A percentile compares a stretch with the other conserved stretches of the same genome.
Conservation (phyloP, 1,284 basidiomycete species). For the Ustilago bromivora region DNA sequence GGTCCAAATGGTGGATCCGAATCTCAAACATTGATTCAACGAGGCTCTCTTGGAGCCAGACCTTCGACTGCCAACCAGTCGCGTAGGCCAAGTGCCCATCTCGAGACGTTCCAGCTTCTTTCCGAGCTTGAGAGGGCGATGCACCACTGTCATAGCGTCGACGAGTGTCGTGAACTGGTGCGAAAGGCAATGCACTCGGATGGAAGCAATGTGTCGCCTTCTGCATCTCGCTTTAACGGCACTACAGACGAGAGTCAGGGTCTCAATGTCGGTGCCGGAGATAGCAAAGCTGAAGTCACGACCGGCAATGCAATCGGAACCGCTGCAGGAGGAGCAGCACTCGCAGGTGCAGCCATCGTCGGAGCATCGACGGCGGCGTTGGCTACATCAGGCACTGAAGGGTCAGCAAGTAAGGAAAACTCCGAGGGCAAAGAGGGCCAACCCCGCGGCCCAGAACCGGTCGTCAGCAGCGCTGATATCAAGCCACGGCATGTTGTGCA, state of each 20-base stretch:
- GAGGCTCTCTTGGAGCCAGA: slow-evolving; percentile 28
- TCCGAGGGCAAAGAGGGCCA: slow-evolving; percentile 3
- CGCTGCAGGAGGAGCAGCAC: slow-evolving; percentile 8
- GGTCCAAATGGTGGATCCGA: slow-evolving; percentile 9
- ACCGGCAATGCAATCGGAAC: slow-evolving; percentile 7
- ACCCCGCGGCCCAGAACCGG: slow-evolving; percentile 5
- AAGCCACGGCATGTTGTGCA: neutral
- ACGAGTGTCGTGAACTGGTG: slow-evolving; percentile 58
- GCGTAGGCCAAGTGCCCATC: slow-evolving; percentile 20
- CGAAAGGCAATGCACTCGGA: slow-evolving; percentile 50
- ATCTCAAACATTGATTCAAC: slow-evolving; percentile 17
- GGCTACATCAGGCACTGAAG: neutral
- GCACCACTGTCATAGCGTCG: slow-evolving; percentile 51
- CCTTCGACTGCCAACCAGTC: slow-evolving; percentile 15
- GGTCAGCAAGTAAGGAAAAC: neutral
- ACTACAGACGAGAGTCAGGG: slow-evolving; percentile 8
- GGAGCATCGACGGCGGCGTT: neutral
- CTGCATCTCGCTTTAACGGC: slow-evolving; percentile 12
- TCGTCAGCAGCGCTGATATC: neutral
- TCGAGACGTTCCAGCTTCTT: slow-evolving; percentile 42
- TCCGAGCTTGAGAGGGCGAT: slow-evolving; percentile 56
- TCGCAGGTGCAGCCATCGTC: slow-evolving; percentile 7
- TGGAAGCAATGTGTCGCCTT: slow-evolving; percentile 9
- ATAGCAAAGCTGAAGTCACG: neutral
- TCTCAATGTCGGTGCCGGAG: neutral